These are phyloP conservation scores for Metarhizium brunneum DNA, from an alignment of 2,329 filamentous ascomycete species.

Conservation along the genomic window DNA sequence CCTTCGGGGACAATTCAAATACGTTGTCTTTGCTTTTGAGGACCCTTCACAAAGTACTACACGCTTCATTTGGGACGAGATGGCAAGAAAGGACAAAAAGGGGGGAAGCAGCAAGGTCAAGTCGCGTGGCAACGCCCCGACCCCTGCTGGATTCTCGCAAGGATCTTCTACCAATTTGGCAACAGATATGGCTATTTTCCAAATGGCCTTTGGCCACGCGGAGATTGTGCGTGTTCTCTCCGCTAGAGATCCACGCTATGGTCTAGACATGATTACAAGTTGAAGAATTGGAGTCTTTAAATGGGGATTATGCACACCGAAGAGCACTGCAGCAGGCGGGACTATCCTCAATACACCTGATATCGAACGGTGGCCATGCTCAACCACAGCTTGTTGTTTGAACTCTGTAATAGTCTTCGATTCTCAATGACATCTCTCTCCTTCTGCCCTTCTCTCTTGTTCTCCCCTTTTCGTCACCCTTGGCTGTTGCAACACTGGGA, in stretches of 20 bases:
- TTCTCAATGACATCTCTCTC: not conserved
- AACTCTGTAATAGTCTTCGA: not conserved
- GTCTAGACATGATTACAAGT: slow-evolving; percentile 41
- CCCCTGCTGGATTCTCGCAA: slow-evolving; percentile 16
- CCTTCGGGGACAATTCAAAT: slow-evolving; percentile 50
- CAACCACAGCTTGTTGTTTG: not conserved
- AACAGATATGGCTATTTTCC: slow-evolving; percentile 44
- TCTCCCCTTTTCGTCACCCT: not conserved
- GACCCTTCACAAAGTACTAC: slow-evolving; percentile 43
- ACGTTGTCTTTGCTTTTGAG: slow-evolving; percentile 57
- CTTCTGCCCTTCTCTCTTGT: not conserved
- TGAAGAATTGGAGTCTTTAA: slow-evolving; percentile 6
- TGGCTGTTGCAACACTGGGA: not conserved
- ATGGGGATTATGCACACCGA: not conserved
- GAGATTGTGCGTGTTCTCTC: slow-evolving; percentile 42
- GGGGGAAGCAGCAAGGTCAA: slow-evolving; percentile 22
- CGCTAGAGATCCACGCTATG: slow-evolving; percentile 45
- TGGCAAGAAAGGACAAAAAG: slow-evolving; percentile 40
- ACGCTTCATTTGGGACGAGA: slow-evolving; percentile 44
- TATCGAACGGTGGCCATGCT: not conserved
- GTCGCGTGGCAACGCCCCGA: slow-evolving; percentile 19
- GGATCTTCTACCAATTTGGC: slow-evolving; percentile 12
- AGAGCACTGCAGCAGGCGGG: not conserved
- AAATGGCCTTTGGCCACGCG: slow-evolving; percentile 37
- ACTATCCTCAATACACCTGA: not conserved